phyloP scores from a whole-genome alignment of 106 monocot species.

The Dioscorea zingiberensis region DNA sequence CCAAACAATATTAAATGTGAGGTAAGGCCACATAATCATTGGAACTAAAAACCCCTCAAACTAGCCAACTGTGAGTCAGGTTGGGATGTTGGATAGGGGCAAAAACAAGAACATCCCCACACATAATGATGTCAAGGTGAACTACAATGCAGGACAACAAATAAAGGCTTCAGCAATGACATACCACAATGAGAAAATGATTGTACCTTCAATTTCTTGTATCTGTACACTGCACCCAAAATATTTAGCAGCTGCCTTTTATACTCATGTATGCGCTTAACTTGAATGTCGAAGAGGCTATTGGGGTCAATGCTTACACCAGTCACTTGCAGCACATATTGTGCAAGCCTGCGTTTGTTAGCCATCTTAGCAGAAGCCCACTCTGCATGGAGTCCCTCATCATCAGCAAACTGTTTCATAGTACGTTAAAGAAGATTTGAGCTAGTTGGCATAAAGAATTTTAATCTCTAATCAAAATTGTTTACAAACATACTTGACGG shows the following conservation, averaged over 20 bases:
- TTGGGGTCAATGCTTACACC: constrained; percentile 63
- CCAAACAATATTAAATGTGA: no score
- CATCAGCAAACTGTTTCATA: constrained; percentile 58
- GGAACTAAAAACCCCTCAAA: no score
- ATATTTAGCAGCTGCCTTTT: constrained; percentile 93
- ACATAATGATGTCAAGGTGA: neutral
- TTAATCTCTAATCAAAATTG: neutral
- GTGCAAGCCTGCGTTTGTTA: constrained; percentile 61
- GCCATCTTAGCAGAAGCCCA: constrained; percentile 81
- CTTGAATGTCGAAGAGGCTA: constrained; percentile 90
- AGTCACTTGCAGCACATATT: constrained; percentile 57
- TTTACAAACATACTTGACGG: constrained; percentile 38
- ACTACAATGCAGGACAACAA: neutral
- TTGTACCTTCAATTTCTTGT: constrained; percentile 74
- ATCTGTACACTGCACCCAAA: constrained; percentile 73
- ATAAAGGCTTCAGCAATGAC: neutral
- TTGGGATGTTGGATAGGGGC: no score
- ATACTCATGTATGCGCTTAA: constrained; percentile 97
- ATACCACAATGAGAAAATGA: neutral
- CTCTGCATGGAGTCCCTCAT: constrained; percentile 72
- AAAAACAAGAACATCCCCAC: neutral
- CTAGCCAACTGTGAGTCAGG: no score
- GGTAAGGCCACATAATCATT: no score
- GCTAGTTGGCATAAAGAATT: neutral
- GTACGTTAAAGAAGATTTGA: neutral